Conservation (phyloP, 129 eudicot genomes). For the Pittosporum tobira region DNA sequence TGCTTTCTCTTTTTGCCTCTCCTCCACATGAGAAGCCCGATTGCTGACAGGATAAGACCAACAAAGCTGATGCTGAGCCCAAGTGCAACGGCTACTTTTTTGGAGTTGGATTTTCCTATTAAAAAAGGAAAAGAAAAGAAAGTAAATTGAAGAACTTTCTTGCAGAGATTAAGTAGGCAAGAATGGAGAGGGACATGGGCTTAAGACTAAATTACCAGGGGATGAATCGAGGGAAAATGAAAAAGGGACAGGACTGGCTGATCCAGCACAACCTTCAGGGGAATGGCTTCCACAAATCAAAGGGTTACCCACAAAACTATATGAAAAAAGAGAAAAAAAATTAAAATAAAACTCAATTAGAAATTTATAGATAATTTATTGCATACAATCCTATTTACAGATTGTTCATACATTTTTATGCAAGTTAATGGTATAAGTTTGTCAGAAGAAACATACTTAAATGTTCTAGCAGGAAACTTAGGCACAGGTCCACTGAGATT, state of each 20-base stretch:
- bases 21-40: constrained; percentile 43
- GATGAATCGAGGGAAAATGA: constrained; percentile 56
- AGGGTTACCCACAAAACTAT: constrained; percentile 73
- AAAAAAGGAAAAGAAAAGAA: too few relatives aligned
- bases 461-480: constrained; percentile 70
- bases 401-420: background rate
- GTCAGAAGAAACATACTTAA: constrained; percentile 48
- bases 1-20: constrained; percentile 37
- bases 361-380: background rate
- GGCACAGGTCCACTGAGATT: constrained; percentile 99
- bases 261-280: constrained; percentile 61
- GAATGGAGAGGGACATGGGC: constrained; percentile 1
- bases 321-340: constrained; percentile 7
- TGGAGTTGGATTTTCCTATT: constrained; percentile 58
- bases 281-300: constrained; percentile 73
- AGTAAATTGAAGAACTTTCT: too few relatives aligned
- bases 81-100: constrained; percentile 61
- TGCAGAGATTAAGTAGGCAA: background rate
- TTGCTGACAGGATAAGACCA: constrained; percentile 25
- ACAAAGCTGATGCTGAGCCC: constrained; percentile 62
- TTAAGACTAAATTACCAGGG: constrained; percentile 32
- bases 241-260: constrained; percentile 51
- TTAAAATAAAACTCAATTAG: background rate
- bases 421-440: background rate
- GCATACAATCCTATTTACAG: background rate